These are phyloP conservation scores for Eutrema japonicum DNA, from an alignment of 345 rosid genomes.

Conservation along the genomic window DNA sequence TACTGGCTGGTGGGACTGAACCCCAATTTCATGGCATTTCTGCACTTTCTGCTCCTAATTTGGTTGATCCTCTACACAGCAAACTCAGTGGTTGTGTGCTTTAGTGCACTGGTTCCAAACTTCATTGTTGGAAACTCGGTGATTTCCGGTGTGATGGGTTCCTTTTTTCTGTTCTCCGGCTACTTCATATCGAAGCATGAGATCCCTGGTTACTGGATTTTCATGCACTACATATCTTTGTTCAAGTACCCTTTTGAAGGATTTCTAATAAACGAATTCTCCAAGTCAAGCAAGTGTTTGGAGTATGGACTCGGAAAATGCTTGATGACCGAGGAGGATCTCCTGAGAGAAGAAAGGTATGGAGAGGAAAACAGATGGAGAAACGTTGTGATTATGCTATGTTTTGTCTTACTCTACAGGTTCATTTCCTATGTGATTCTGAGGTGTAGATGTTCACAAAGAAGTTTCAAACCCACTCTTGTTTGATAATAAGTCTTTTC, in stretches of 20 bases:
- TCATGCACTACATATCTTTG: constrained; percentile 87
- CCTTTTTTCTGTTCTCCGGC: constrained; percentile 93
- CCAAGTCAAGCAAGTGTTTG: constrained; percentile 73
- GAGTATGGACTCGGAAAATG: constrained; percentile 70
- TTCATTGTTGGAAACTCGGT: constrained; percentile 92
- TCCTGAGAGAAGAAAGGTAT: constrained; percentile 78
- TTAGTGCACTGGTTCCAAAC: constrained; percentile 88
- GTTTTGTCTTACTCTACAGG: constrained; percentile 80
- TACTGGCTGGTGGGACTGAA: constrained; percentile 93
- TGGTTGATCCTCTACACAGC: constrained; percentile 97
- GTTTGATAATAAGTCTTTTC: constrained; percentile 39
- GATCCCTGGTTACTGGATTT: constrained; percentile 89
- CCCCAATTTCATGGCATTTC: constrained; percentile 65
- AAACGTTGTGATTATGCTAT: constrained; percentile 73
- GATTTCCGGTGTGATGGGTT: constrained; percentile 94
- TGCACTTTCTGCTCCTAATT: constrained; percentile 72
- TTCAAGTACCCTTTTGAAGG: constrained; percentile 99
- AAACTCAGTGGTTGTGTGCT: constrained; percentile 91
- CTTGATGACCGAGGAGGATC: constrained; percentile 64
- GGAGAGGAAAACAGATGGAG: constrained; percentile 72
- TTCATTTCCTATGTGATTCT: constrained; percentile 77
- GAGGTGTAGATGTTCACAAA: constrained; percentile 70
- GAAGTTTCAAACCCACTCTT: constrained; percentile 46
- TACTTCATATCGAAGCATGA: constrained; percentile 84
- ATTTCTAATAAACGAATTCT: constrained; percentile 89